Evolutionary conservation across 176 grass and related monocot genomes (phyloP), one percentile per base, ranked within the genome.

Genomic region (Aegilops speltoides): DNA sequence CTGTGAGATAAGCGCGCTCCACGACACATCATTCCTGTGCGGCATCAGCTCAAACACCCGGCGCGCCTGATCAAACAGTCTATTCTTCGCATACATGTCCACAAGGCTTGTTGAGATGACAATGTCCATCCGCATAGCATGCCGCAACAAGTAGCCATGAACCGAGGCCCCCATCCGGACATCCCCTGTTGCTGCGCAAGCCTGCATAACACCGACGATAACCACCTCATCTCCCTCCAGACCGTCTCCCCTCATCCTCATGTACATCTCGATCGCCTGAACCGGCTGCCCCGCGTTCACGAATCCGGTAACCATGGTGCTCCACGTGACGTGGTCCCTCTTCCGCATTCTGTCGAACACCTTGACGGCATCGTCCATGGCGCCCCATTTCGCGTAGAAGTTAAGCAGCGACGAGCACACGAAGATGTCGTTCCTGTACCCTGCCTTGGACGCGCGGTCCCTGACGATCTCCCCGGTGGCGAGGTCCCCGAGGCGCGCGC

Each of bases 331-430:
- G 4, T 43, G 64, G 50, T 94, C 92, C 85, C 68, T 91, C 40
- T 28, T 91, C 10, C 73, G 81, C 92, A 94, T 94, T 91, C 70
- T 59, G 40, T 79, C 92, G 72, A 94, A 89, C 84, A 91, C 3
- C 73, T 62, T 79, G 70, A 83, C 24, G 2, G 92, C 92, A 6
- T 89, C 80, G 11, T 17, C 82, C 92, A 91, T 89, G 26, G 33
- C 79, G 65, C 92, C 89, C 25, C 89, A 89, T 94, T 82, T 87
- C 1, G 67, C 54, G 20, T 89, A 94, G 14, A 94, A 10, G 29
- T 94, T 71, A 11, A 94, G 85, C 81, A 91, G 45, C 31, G 89
- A 89, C 7, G 89, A 91, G 86, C 92, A 94, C 40, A 94, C 87
- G 66, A 94, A 94, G 12, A 91, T 69, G 77, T 94, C 89, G 23